Base-by-base conservation (phyloP, 345 rosid species). In the Aethionema arabicum region DNA sequence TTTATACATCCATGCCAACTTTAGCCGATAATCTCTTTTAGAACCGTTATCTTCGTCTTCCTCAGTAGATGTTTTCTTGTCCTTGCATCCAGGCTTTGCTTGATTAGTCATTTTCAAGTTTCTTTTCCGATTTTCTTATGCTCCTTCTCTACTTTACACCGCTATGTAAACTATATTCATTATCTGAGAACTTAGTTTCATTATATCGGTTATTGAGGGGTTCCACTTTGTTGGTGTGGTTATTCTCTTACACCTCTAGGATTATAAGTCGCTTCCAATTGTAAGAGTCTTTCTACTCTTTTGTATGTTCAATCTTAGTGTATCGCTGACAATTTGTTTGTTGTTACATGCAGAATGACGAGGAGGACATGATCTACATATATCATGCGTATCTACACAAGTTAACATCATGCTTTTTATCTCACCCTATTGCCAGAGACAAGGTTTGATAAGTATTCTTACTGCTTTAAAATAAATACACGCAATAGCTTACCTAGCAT, bases 321-420 rank as follows among this genome's bases (percentile, higher is more conserved):
- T 52, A 12, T 63, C 29, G 61, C 35, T 69, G 44, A 47, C 44
- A 40, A 50, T 48, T 69, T 61, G 63, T 67, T 72, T 48, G 59
- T 73, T 76, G 56, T 49, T 50, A 45, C 64, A 43, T 78, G 68
- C 84, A 83, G 90, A 86, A 84, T 51, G 95, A 89, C 61, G 98
- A 92, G 50, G 98, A 92, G 75, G 98, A 92, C 77, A 81, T 92
- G 82, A 48, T 80, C 73, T 92, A 87, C 61, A 80, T 92, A 86
- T 89, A 89, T 70, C 85, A 87, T 75, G 96, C 93, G 43, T 92
- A 92, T 76, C 76, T 89, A 58, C 96, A 92, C 85, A 92, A 92
- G 82, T 77, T 89, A 73, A 80, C 78, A 39, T 81, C 93, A 58
- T 92, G 91, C 79, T 87, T 92, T 77, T 73, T 92, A 66, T 85